phyloP scores from a whole-genome alignment of 2,329 filamentous ascomycete species.

The Tolypocladium sp. region DNA sequence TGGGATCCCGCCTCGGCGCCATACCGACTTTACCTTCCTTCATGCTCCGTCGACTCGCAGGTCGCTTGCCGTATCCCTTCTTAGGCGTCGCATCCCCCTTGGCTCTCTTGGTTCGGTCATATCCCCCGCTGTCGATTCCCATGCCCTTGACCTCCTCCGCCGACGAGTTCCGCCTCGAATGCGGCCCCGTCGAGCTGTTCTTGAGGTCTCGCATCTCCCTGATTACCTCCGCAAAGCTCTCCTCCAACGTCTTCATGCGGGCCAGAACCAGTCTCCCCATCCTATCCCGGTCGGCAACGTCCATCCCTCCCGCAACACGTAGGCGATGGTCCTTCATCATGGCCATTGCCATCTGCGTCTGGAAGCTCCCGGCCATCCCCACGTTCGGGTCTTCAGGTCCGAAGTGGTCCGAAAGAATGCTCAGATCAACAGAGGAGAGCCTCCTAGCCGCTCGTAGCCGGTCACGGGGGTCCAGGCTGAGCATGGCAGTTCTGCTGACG shows the following conservation, averaged over 20 bases:
- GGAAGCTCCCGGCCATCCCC: slow-evolving; percentile 65
- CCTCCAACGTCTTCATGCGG: slow-evolving; percentile 86
- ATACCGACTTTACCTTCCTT: slow-evolving; percentile 26
- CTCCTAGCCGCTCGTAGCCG: slow-evolving; percentile 29
- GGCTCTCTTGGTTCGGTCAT: slow-evolving; percentile 16
- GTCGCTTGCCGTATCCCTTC: slow-evolving; percentile 18
- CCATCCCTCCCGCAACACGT: slow-evolving; percentile 29
- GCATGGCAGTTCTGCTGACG: slow-evolving; percentile 35
- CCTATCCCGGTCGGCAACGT: slow-evolving; percentile 46
- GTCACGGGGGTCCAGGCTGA: slow-evolving; percentile 38
- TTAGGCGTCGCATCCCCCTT: slow-evolving; percentile 17
- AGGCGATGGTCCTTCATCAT: slow-evolving; percentile 49
- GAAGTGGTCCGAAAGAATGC: slow-evolving; percentile 61
- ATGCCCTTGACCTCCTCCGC: slow-evolving; percentile 26
- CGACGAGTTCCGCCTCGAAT: slow-evolving; percentile 43
- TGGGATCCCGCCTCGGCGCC: slow-evolving; percentile 17
- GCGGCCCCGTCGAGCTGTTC: slow-evolving; percentile 33
- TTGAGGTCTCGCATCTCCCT: slow-evolving; percentile 64
- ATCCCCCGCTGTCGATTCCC: slow-evolving; percentile 24
- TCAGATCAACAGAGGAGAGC: slow-evolving; percentile 59
- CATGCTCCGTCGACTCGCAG: slow-evolving; percentile 31
- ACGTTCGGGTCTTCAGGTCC: slow-evolving; percentile 52
- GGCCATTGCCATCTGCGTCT: slow-evolving; percentile 70
- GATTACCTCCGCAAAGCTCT: slow-evolving; percentile 81
- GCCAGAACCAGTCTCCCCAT: slow-evolving; percentile 77